phyloP scores from a whole-genome alignment of 352 stramenopile genomes.

The Phytopythium montanum region DNA sequence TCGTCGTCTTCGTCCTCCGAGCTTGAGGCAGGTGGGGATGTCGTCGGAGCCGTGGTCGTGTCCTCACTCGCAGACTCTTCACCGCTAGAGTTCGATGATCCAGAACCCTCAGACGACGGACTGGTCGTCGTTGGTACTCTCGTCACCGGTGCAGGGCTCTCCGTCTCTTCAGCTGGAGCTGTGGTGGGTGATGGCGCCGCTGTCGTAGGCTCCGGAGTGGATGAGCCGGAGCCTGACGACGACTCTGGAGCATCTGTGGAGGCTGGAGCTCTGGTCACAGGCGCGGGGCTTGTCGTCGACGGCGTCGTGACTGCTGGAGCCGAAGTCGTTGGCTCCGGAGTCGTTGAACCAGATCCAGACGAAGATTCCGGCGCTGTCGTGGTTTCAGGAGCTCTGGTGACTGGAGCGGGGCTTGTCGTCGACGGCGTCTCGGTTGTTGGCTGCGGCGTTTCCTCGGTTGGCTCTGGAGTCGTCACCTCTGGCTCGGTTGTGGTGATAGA shows the following conservation, averaged over 20 bases:
- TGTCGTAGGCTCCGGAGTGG: slow-evolving; percentile 1
- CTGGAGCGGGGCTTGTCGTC: slow-evolving; percentile 21
- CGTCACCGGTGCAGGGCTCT: slow-evolving; percentile 22
- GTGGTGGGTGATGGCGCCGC: slow-evolving; percentile 13
- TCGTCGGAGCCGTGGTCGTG: background rate
- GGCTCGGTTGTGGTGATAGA: background rate
- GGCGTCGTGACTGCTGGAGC: background rate
- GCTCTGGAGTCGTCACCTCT: background rate
- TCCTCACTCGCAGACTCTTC: slow-evolving; percentile 8
- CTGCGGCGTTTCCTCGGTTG: background rate
- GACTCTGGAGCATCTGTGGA: background rate
- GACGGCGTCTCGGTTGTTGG: background rate
- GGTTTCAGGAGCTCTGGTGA: background rate
- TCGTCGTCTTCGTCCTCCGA: slow-evolving; percentile 6
- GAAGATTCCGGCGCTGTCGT: background rate
- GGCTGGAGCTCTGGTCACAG: background rate
- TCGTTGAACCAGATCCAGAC: background rate
- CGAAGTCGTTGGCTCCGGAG: background rate
- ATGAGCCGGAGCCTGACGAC: background rate
- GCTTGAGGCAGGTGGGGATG: slow-evolving; percentile 3
- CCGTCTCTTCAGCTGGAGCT: slow-evolving; percentile 1
- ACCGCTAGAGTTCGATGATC: slow-evolving; percentile 8
- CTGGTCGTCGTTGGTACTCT: slow-evolving; percentile 12
- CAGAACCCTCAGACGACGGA: slow-evolving; percentile 7
- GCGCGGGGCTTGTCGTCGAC: background rate